Base-by-base conservation (phyloP, 2,329 filamentous ascomycete species). In the Metarhizium brunneum region DNA sequence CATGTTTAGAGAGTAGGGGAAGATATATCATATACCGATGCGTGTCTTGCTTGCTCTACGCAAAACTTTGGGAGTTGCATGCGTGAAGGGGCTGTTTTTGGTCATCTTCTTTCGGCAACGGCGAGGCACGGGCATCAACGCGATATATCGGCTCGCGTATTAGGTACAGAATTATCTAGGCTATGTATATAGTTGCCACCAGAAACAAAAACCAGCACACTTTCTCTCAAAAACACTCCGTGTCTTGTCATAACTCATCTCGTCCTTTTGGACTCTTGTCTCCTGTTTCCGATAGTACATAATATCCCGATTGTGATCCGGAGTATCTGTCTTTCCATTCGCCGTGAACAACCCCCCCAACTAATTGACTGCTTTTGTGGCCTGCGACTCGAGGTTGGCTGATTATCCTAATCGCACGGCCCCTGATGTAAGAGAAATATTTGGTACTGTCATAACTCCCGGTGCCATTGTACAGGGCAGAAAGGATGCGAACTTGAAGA, bases 1-100 rank as follows among this genome's bases (percentile, higher is more conserved):
- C 57, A 73, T 73, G 71, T 69, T 71, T 45, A 64, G 66, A 51
- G 68, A 69, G 54, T 71, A 62, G 54, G 43, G 13, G 35, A 36
- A 3, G 25, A 25, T 25, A 36, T 36, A 36, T 13, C 35, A 25
- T 25, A 36, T 36, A 36, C 5, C 35, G 35, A 25, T 25, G 25
- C 25, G 25, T 25, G 25, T 25, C 25, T 25, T 25, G 25, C 25
- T 25, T 25, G 25, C 25, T 25, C 25, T 25, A 25, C 1, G 25
- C 3, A 25, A 25, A 25, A 25, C 25, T 25, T 25, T 25, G 25
- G 25, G 25, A 25, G 25, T 25, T 25, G 25, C 25, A 25, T 25
- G 4, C 25, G 35, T 36, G 8, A 36, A 36, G 5, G 35, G 5
- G 35, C 13, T 36, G 35, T 8, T 13, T 10, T 36, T 36, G 35